Conservation (phyloP, 2,329 filamentous ascomycete species). For the Juglanconis sp. region DNA sequence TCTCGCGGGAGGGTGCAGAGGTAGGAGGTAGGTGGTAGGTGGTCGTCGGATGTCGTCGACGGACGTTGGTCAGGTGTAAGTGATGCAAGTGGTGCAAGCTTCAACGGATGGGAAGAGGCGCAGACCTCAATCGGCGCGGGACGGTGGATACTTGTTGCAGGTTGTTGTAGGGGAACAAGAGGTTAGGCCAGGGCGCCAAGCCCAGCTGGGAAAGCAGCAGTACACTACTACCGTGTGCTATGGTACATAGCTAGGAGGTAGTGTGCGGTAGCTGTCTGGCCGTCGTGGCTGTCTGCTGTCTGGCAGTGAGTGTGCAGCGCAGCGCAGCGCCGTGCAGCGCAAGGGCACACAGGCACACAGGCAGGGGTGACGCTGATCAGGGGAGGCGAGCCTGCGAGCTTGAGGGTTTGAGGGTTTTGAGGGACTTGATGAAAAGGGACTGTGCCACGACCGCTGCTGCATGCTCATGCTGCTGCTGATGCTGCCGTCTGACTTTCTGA, state of each 20-base stretch:
- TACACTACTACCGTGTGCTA: background rate
- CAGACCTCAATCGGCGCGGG: background rate
- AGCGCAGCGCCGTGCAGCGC: background rate
- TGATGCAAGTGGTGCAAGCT: background rate
- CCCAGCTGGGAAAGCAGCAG: background rate
- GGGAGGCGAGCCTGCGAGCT: background rate
- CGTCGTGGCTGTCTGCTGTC: too few species aligned
- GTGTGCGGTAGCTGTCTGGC: too few species aligned
- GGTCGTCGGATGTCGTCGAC: background rate
- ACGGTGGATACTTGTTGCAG: constrained; percentile 6
- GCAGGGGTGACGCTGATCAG: constrained; percentile 1
- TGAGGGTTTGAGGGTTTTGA: background rate
- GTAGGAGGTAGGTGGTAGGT: background rate
- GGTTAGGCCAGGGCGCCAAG: background rate
- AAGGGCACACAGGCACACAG: background rate
- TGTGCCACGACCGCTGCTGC: background rate
- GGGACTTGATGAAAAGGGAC: background rate
- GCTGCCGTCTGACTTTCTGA: too few species aligned
- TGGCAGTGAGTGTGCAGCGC: background rate
- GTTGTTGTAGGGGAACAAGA: background rate
- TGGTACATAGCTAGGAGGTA: too few species aligned
- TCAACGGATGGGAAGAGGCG: background rate
- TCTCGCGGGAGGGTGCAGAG: background rate
- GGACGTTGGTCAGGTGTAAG: background rate
- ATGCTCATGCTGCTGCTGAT: too few species aligned